These are phyloP conservation scores for Garcia nutans DNA, from an alignment of 345 rosid species.

Conservation along the genomic window DNA sequence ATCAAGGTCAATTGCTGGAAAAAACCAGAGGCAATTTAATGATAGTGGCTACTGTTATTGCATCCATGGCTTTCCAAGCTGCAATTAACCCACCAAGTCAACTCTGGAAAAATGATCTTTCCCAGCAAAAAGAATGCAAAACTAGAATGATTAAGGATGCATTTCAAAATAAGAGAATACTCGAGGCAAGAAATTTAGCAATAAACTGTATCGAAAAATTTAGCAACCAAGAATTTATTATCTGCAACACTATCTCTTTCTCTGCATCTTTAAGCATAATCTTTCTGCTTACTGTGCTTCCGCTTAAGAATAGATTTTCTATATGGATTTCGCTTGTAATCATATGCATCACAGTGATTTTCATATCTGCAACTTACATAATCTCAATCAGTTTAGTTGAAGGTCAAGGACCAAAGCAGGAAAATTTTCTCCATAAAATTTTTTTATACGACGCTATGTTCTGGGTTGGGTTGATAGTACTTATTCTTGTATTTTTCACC, in stretches of 20 bases:
- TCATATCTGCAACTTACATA: background rate
- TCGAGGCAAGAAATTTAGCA: background rate
- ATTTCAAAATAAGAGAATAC: background rate
- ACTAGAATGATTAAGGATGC: background rate
- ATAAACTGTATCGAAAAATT: background rate
- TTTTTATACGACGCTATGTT: background rate
- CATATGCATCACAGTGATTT: background rate
- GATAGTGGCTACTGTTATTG: conserved; percentile 11
- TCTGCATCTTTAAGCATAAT: conserved; percentile 10
- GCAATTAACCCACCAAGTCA: background rate
- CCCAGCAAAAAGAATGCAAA: background rate
- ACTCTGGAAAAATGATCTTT: background rate
- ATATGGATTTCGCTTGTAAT: background rate
- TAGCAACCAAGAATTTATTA: background rate
- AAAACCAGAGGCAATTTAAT: background rate
- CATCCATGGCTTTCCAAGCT: conserved; percentile 5
- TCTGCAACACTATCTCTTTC: conserved; percentile 1
- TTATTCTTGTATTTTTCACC: background rate
- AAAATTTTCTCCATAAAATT: background rate
- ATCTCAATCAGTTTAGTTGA: background rate
- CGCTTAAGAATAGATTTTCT: background rate
- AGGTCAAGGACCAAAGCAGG: background rate
- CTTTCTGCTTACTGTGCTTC: conserved; percentile 3
- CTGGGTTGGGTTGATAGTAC: background rate
- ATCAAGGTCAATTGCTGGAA: background rate